These are phyloP conservation scores for Pythium aquatile DNA, from an alignment of 352 stramenopile genomes.

Conservation along the genomic window DNA sequence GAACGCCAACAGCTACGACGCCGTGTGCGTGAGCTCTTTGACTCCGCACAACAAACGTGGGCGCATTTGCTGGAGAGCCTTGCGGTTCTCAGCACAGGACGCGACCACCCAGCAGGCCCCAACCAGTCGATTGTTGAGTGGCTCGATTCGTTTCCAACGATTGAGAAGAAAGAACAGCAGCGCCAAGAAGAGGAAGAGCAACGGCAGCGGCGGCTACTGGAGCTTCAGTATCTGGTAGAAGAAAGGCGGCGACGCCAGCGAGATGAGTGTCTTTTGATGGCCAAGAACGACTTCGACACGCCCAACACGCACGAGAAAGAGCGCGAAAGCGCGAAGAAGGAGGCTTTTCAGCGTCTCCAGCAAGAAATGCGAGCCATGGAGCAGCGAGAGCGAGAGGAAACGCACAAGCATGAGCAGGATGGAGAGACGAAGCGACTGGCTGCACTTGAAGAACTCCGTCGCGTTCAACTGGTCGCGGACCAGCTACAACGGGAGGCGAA, in stretches of 20 bases:
- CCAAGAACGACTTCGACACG: constrained; percentile 41
- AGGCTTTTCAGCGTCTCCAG: constrained; percentile 29
- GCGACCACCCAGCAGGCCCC: constrained; percentile 38
- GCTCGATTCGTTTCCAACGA: constrained; percentile 54
- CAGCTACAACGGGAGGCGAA: constrained; percentile 29
- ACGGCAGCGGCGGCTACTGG: constrained; percentile 40
- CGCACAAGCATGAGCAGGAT: constrained; percentile 24
- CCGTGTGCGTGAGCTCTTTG: constrained; percentile 25
- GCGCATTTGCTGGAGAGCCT: constrained; percentile 36
- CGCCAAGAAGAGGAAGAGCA: constrained; percentile 34
- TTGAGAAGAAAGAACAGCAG: constrained; percentile 47
- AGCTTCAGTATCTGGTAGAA: constrained; percentile 47
- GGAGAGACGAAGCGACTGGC: constrained; percentile 26
- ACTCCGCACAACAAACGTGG: constrained; percentile 34
- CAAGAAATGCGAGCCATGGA: constrained; percentile 26
- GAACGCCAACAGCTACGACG: background rate
- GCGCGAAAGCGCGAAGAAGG: constrained; percentile 19
- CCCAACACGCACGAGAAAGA: constrained; percentile 25
- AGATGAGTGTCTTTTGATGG: constrained; percentile 40
- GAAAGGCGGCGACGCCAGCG: constrained; percentile 37
- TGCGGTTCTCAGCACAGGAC: constrained; percentile 33
- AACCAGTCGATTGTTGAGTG: constrained; percentile 47
- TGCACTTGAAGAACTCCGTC: constrained; percentile 28
- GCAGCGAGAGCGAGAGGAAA: constrained; percentile 22
- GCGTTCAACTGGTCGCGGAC: constrained; percentile 28